Evolutionary conservation across 1,139 yeast species (phyloP), one percentile per base, ranked within the genome.

Genomic region (Protomyces arabidopsidicola): DNA sequence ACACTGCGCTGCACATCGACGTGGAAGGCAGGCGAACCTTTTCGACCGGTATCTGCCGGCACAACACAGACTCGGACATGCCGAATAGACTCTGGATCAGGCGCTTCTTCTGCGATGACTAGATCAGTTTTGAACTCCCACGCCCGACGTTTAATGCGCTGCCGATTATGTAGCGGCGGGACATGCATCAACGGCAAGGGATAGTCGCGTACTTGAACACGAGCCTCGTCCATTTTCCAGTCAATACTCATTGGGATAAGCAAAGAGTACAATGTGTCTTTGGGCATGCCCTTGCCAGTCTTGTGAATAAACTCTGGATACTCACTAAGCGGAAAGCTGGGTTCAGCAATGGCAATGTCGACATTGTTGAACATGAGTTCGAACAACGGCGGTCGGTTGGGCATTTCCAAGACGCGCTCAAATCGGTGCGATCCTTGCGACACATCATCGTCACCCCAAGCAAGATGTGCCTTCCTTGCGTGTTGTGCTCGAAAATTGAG

Each of bases 261-360:
- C 22, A 88, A 77, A 0, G 95, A 84, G 72, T 85, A 91, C 61
- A 77, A 72, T 0, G 91, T 83, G 67, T 86, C 87, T 63, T 74
- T 72, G 0, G 98, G 97, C 31, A 87, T 81, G 0, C 95, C 95
- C 72, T 90, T 91, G 3, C 98, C 98, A 18, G 87, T 78, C 20
- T 84, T 81, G 71, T 85, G 75, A 38, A 91, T 73, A 71, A 85
- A 90, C 34, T 84, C 76, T 0, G 88, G 81, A 18, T 88, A 73
- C 3, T 81, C 76, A 1, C 77, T 78, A 3, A 81, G 69, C 0
- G 82, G 82, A 71, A 86, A 86, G 1, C 78, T 73, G 0, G 96
- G 90, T 24, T 79, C 76, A 3, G 77, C 74, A 1, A 90, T 61
- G 3, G 76, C 75, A 64, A 89, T 73, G 63, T 83, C 83, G n/a